These are phyloP conservation scores for Vachellia pachyceras DNA, from an alignment of 306 rosid species.

Conservation along the genomic window DNA sequence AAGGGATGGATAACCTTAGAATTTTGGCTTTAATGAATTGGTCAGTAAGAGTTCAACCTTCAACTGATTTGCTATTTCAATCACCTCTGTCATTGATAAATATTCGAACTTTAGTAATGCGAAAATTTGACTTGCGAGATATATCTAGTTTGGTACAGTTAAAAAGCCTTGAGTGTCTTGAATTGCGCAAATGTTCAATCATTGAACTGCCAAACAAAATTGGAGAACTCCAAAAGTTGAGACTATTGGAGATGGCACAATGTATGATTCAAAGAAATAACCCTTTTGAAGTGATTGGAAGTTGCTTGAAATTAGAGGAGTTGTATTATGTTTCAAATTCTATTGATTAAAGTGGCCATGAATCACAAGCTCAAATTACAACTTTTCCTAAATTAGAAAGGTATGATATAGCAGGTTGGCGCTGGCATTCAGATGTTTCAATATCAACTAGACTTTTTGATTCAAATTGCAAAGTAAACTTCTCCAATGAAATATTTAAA, in stretches of 20 bases:
- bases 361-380: too few species aligned
- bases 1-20: not conserved
- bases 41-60: too few species aligned
- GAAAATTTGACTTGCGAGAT: not conserved
- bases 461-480: not conserved
- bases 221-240: not conserved
- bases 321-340: not conserved
- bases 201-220: constrained; percentile 11
- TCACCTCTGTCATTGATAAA: not conserved
- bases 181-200: fast-evolving
- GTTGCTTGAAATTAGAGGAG: constrained; percentile 32
- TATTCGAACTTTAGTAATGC: not conserved
- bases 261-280: not conserved
- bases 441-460: not conserved
- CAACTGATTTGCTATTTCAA: not conserved
- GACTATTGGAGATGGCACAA: not conserved
- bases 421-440: not conserved
- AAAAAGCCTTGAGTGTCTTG: constrained; percentile 21
- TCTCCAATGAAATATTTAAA: not conserved
- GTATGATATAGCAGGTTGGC: not conserved
- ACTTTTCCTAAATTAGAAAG: not conserved
- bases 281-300: constrained; percentile 27
- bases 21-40: not conserved
- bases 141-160: constrained; percentile 21
- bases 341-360: not conserved